Evolutionary conservation across 2,329 filamentous ascomycete genomes (phyloP).

Genomic region (Fusarium camptoceras): DNA sequence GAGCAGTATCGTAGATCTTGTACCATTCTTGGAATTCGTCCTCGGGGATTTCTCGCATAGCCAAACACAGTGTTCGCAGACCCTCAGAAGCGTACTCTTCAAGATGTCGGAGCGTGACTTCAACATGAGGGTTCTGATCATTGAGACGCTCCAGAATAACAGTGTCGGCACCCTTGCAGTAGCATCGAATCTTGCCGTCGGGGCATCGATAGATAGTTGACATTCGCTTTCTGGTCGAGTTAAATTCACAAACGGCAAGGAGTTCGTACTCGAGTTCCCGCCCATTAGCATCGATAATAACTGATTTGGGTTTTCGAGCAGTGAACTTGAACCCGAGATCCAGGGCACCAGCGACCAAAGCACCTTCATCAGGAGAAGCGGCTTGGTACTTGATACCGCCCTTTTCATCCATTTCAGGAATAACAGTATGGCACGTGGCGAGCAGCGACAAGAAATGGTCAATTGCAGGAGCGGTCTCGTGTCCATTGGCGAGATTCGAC

Average conservation of each 20-base stretch:
- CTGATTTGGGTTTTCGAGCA: conserved; percentile 87
- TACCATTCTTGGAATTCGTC: conserved; percentile 90
- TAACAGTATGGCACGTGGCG: conserved; percentile 95
- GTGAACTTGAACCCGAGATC: conserved; percentile 88
- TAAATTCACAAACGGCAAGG: conserved; percentile 98
- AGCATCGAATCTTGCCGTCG: conserved; percentile 92
- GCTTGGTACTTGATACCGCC: conserved; percentile 96
- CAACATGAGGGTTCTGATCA: conserved; percentile 85
- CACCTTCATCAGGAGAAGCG: conserved; percentile 95
- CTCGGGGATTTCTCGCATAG: conserved; percentile 92
- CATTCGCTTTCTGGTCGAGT: conserved; percentile 94
- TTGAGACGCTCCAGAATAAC: conserved; percentile 93
- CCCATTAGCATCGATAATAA: conserved; percentile 83
- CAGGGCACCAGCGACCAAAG: conserved; percentile 92
- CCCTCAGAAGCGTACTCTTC: conserved; percentile 99
- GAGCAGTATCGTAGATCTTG: conserved; percentile 85
- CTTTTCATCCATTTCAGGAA: conserved; percentile 86
- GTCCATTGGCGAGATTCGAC: conserved; percentile 72
- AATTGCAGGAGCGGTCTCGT: conserved; percentile 64
- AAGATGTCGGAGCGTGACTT: conserved; percentile 91
- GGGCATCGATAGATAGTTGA: conserved; percentile 97
- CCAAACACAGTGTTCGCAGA: conserved; percentile 91
- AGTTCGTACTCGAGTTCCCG: conserved; percentile 86
- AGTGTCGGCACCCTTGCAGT: conserved; percentile 97
- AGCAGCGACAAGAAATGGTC: conserved; percentile 90